Percentiles rank a stretch among this genome's conserved stretches.
Evolutionary conservation across 31 red algal genomes (phyloP).

Genomic region (Endocladia muricata): DNA sequence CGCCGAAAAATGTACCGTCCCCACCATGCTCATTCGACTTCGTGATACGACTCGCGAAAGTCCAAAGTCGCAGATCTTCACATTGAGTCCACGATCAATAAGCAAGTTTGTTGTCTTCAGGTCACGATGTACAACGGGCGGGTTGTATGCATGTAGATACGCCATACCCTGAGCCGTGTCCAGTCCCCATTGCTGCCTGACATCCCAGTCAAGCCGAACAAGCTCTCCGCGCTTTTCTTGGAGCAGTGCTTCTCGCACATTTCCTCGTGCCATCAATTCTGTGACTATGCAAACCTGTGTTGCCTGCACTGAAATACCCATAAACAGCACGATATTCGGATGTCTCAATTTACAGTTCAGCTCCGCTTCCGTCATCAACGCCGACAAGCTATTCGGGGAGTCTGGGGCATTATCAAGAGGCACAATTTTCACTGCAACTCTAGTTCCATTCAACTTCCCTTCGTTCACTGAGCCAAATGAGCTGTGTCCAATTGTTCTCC

Average conservation of each 20-base stretch:
- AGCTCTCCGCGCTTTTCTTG: constrained; percentile 18
- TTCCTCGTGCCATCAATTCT: constrained; percentile 79
- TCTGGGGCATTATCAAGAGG: constrained; percentile 26
- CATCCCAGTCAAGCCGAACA: constrained; percentile 69
- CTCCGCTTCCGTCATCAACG: constrained; percentile 77
- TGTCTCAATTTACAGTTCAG: constrained; percentile 84
- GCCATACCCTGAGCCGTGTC: constrained; percentile 93
- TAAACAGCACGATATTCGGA: constrained; percentile 93
- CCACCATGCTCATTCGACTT: constrained; percentile 77
- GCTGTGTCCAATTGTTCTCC: constrained; percentile 79
- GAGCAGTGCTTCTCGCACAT: constrained; percentile 80
- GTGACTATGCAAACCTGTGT: constrained; percentile 80
- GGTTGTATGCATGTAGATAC: constrained; percentile 83
- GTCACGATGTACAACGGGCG: constrained; percentile 95
- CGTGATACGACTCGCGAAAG: constrained; percentile 71
- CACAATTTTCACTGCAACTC: constrained; percentile 92
- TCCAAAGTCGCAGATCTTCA: constrained; percentile 98
- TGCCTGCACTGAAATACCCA: constrained; percentile 74
- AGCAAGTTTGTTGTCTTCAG: constrained; percentile 97
- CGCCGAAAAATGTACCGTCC: constrained; percentile 93
- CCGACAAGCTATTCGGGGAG: constrained; percentile 18
- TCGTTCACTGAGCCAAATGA: constrained; percentile 71
- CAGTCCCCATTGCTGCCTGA: constrained; percentile 81
- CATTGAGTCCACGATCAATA: constrained; percentile 84
- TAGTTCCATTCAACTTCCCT: constrained; percentile 71